phyloP scores from a whole-genome alignment of 2,329 filamentous ascomycete species.

The Emmonsia crescens region DNA sequence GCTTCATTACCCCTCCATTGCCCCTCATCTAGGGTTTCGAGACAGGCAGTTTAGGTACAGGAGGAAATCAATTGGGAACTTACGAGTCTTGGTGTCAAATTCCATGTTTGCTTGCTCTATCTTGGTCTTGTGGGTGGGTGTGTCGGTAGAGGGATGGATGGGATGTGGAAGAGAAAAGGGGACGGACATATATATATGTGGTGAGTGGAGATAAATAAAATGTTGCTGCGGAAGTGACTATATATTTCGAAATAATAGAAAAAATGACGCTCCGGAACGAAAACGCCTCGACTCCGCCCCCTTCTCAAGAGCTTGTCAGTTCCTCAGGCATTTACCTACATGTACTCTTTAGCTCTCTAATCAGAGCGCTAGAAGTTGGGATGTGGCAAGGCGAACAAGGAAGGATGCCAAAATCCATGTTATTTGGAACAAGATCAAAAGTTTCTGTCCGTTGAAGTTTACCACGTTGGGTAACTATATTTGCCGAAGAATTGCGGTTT shows the following conservation, averaged over 20 bases:
- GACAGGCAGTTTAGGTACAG: not conserved
- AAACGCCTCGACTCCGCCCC: no score
- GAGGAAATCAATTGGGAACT: constrained; percentile 21
- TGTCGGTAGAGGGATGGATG: not conserved
- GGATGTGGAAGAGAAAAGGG: not conserved
- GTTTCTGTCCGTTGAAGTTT: not conserved
- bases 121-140: not conserved
- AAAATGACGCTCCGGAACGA: no score
- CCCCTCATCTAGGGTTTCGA: not conserved
- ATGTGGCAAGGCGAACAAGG: no score
- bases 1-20: constrained; percentile 2
- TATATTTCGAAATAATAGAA: no score
- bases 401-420: no score
- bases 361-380: no score
- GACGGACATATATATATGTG: not conserved
- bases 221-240: no score
- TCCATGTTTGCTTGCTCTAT: constrained; percentile 46
- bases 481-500: not conserved
- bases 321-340: no score
- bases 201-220: no score
- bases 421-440: not conserved
- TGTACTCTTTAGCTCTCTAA: no score
- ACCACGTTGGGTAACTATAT: not conserved
- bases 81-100: constrained; percentile 63
- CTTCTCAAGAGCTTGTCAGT: no score